A percentile compares a stretch with the other conserved stretches of the same genome.
These are phyloP conservation scores for Tulasnella calospora DNA, from an alignment of 768 basidiomycete species.

Conservation along the genomic window DNA sequence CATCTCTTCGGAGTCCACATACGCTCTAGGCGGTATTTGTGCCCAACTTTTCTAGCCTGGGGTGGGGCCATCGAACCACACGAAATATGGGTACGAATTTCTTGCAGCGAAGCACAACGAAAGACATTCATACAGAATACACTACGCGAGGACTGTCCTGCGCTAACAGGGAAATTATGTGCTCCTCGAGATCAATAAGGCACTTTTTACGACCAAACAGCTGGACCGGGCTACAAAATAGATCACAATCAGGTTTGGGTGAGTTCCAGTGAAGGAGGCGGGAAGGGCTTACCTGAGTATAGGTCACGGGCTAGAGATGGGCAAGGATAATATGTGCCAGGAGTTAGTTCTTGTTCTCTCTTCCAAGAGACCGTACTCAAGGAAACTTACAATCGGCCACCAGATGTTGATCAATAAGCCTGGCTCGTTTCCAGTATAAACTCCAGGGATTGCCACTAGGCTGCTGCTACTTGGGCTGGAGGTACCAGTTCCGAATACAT, in stretches of 20 bases:
- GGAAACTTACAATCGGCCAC: background rate
- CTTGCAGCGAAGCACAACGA: too few relatives aligned
- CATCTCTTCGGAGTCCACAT: too few relatives aligned
- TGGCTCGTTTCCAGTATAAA: constrained; percentile 1
- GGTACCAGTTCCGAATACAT: background rate
- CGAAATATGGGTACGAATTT: too few relatives aligned
- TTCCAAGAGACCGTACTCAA: background rate
- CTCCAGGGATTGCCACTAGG: background rate
- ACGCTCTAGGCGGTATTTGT: too few relatives aligned
- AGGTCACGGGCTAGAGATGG: background rate
- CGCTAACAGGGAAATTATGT: too few relatives aligned
- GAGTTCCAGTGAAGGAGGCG: background rate
- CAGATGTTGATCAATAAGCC: constrained; percentile 1
- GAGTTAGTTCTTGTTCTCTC: background rate
- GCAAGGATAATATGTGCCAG: background rate
- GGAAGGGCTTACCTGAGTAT: background rate
- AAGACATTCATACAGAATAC: too few relatives aligned
- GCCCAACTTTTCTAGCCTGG: too few relatives aligned
- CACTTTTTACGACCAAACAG: background rate
- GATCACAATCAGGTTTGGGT: background rate
- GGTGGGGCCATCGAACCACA: too few relatives aligned
- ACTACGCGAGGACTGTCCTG: too few relatives aligned
- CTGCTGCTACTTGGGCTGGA: background rate
- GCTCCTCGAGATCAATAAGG: too few relatives aligned
- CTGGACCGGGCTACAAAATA: background rate